Conservation (phyloP, 2,329 filamentous ascomycete species). For the Amauroascus niger region DNA sequence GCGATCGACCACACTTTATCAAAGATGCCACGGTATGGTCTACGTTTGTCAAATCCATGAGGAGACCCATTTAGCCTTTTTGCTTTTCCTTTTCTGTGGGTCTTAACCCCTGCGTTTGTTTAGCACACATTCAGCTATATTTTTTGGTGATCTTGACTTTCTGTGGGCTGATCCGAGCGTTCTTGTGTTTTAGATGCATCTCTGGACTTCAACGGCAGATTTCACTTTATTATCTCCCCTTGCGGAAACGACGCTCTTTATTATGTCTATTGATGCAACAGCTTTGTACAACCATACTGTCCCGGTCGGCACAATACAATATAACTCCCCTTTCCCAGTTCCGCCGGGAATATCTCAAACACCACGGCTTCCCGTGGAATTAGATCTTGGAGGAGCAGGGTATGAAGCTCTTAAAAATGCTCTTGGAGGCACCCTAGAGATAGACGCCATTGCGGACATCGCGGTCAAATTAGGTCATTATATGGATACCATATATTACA, state of each 20-base stretch:
- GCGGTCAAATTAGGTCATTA: slow-evolving; percentile 66
- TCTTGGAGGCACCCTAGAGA: slow-evolving; percentile 65
- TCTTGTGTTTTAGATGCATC: slow-evolving; percentile 49
- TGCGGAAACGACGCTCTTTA: slow-evolving; percentile 58
- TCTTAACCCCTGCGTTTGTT: not conserved
- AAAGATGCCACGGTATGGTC: slow-evolving; percentile 58
- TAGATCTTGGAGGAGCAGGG: slow-evolving; percentile 66
- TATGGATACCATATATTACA: slow-evolving; percentile 61
- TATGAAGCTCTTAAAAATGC: slow-evolving; percentile 73
- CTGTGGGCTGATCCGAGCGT: not conserved
- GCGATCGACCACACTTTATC: slow-evolving; percentile 59
- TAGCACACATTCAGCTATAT: not conserved
- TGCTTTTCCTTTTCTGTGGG: not conserved
- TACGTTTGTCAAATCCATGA: slow-evolving; percentile 9
- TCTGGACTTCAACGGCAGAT: slow-evolving; percentile 74
- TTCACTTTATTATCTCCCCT: slow-evolving; percentile 79
- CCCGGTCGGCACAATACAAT: slow-evolving; percentile 65
- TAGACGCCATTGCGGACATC: slow-evolving; percentile 69
- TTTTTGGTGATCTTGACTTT: not conserved
- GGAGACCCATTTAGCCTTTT: not conserved
- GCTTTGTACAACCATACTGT: slow-evolving; percentile 76
- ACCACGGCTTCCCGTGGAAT: slow-evolving; percentile 71
- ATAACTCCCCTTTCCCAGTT: slow-evolving; percentile 63
- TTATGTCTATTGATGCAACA: slow-evolving; percentile 73
- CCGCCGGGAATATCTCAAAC: slow-evolving; percentile 63